A percentile compares a stretch with the other conserved stretches of the same genome.
These are phyloP conservation scores for Solanum bulbocastanum DNA, from an alignment of 257 asterid genomes.

Conservation along the genomic window DNA sequence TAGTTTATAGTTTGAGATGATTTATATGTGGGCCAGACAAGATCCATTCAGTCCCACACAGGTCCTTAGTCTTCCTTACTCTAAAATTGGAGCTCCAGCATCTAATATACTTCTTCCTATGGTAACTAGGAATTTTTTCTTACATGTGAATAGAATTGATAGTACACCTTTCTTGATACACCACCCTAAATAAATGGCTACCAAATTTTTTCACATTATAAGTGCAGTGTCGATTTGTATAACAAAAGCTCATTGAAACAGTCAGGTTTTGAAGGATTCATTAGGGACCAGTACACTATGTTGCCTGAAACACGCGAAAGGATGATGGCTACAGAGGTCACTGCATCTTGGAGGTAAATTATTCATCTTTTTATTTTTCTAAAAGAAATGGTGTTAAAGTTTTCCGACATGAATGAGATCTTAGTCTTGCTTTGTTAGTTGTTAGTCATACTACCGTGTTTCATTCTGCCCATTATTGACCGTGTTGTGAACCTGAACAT, in stretches of 20 bases:
- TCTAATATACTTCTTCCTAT: neutral
- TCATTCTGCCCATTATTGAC: neutral
- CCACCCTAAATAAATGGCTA: neutral
- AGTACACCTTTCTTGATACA: neutral
- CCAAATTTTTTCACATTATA: neutral
- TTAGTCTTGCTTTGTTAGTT: neutral
- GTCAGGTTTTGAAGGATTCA: conserved; percentile 98
- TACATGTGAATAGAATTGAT: neutral
- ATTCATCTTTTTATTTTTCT: neutral
- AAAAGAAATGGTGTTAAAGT: neutral
- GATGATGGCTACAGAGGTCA: conserved; percentile 88
- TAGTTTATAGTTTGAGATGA: neutral
- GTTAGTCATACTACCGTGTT: neutral
- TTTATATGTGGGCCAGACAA: neutral
- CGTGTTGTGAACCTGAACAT: neutral
- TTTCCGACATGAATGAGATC: neutral
- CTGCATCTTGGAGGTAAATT: conserved; percentile 79
- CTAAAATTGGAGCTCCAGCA: neutral
- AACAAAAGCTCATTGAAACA: conserved; percentile 14
- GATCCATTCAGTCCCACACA: neutral
- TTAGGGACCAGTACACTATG: conserved; percentile 74
- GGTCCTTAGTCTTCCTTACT: neutral
- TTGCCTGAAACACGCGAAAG: conserved; percentile 94
- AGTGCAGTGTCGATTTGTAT: neutral
- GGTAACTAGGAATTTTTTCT: neutral